Base-by-base conservation (phyloP, 805 yeast species). In the Lipomyces oligophaga region DNA sequence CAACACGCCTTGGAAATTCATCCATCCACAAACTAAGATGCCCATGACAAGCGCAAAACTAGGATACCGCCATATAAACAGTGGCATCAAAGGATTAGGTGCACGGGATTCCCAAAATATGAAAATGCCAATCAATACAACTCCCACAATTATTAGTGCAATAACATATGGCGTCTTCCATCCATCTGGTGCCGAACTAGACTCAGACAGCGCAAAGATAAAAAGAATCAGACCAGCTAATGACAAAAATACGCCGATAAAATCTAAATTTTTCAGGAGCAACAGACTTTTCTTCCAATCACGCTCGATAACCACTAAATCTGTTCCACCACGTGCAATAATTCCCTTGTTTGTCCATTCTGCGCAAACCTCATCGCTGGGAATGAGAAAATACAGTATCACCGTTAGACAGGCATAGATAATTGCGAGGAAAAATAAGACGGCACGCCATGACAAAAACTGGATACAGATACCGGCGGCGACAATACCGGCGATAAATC, bases 81-180 rank as follows among this genome's bases (percentile, higher is more conserved):
- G 65, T 8, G 78, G 78, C 73, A 74, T 71, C 19, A 75, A 57
- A n/a, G 79, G 78, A 11, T 60, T 53, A 34, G 52, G 41, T 1
- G 69, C 49, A 35, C 65, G 65, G 1, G 52, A 20, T 53, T 74
- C 78, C 56, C 71, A 74, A n/a, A 67, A 6, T 1, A 64, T 62
- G 40, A 75, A 71, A 0, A 43, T 53, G 0, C 58, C 60, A 25
- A 75, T 51, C 10, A 75, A 40, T 0, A 54, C 49, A 6, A 66
- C 54, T 2, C 78, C 77, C 10, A 71, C 63, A n/a, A 73, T 58
- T 13, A 74, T 44, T 5, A 70, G 58, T 4, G 71, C 74, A 45
- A 72, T 63, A 50, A 75, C 72, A 49, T 74, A 74, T 0, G 73
- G 69, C 8, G 78, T 72, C 34, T 56, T 54, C 78, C 78, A 74